These are phyloP conservation scores for Bipolaris bicolor DNA, from an alignment of 2,329 filamentous ascomycete genomes.

Conservation along the genomic window DNA sequence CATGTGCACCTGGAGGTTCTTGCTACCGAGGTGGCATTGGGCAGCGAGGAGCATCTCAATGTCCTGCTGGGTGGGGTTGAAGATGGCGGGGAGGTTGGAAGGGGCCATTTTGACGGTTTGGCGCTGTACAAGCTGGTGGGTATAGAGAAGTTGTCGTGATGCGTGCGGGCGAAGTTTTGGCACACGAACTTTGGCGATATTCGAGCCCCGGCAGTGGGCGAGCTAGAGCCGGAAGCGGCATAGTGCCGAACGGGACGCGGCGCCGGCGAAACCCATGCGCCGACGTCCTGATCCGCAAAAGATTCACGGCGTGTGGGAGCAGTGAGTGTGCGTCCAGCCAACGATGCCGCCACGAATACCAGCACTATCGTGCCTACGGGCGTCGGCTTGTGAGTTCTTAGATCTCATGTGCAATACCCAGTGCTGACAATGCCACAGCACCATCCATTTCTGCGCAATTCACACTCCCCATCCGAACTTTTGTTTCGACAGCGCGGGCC, in stretches of 20 bases:
- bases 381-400: conserved; percentile 41
- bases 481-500: conserved; percentile 68
- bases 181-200: conserved; percentile 1
- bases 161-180: conserved; percentile 31
- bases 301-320: conserved; percentile 18
- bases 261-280: conserved; percentile 16
- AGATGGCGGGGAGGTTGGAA: conserved; percentile 88
- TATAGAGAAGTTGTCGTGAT: conserved; percentile 29
- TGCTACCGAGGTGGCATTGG: conserved; percentile 94
- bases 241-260: conserved; percentile 11
- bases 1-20: conserved; percentile 99
- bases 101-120: conserved; percentile 80
- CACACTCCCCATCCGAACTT: conserved; percentile 61
- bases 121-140: conserved; percentile 36
- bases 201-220: conserved; percentile 11
- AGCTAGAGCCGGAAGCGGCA: conserved; percentile 18
- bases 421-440: conserved; percentile 13
- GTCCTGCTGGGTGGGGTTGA: conserved; percentile 97
- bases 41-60: conserved; percentile 99
- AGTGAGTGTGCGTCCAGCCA: conserved; percentile 15
- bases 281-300: conserved; percentile 19
- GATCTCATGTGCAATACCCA: neutral
- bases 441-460: conserved; percentile 44
- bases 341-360: conserved; percentile 58
- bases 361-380: conserved; percentile 52